Percentiles rank a stretch among this genome's conserved stretches.
Evolutionary conservation across 139 green algal genomes (phyloP).

Genomic region (Chlamydomonas applanata): DNA sequence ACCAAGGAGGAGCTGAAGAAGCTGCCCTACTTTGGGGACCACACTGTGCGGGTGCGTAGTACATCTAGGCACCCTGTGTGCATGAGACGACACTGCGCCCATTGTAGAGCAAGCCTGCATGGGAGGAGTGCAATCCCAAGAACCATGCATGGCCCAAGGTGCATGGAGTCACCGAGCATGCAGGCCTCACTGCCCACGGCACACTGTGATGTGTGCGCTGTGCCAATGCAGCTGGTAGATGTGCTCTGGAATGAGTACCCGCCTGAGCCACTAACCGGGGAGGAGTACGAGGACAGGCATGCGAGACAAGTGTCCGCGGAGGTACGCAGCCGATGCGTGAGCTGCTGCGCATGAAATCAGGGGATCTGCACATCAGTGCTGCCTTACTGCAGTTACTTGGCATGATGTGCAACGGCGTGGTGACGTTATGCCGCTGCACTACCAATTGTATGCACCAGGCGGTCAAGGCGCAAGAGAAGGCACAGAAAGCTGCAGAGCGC

Average conservation of each 20-base stretch:
- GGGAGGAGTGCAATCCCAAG: too few relatives aligned
- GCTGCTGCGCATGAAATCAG: neutral
- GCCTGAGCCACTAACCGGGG: conserved; percentile 4
- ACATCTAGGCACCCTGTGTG: too few relatives aligned
- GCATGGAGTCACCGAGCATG: too few relatives aligned
- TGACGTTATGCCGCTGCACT: too few relatives aligned
- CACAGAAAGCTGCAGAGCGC: neutral
- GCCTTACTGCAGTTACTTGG: too few relatives aligned
- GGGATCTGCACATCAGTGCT: too few relatives aligned
- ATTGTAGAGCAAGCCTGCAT: too few relatives aligned
- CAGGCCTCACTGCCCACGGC: too few relatives aligned
- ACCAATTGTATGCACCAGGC: neutral
- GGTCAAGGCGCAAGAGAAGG: neutral
- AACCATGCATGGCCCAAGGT: too few relatives aligned
- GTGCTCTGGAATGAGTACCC: neutral
- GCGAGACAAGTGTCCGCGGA: neutral
- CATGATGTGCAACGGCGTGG: too few relatives aligned
- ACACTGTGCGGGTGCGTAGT: neutral
- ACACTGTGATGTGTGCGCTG: too few relatives aligned
- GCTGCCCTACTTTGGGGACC: neutral
- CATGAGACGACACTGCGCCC: too few relatives aligned
- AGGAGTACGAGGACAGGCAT: neutral
- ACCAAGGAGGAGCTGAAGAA: conserved; percentile 8
- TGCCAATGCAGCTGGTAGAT: neutral
- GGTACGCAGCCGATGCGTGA: neutral